Base-by-base conservation (phyloP, 495 filamentous ascomycete species). In the Paragyromitra xinjiangensis region DNA sequence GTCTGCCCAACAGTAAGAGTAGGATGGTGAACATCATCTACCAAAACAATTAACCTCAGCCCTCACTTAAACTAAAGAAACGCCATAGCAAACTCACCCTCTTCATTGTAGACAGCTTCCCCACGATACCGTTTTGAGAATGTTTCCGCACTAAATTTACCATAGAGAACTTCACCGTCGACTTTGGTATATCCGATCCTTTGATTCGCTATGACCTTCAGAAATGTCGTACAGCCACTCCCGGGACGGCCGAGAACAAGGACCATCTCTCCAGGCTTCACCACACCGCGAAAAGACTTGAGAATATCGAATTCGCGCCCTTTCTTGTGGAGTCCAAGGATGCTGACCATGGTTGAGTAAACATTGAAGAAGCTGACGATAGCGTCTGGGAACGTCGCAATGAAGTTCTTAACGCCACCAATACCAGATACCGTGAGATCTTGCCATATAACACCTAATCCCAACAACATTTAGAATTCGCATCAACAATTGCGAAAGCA, bases 191-290 rank as follows among this genome's bases (percentile, higher is more conserved):
- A 97, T 48, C 94, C 94, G 78, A 87, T 88, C 6, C 92, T 87
- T 80, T 94, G 91, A 77, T 97, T 96, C 16, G 91, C 88, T 74
- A 98, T 92, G 26, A 90, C 88, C 82, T 95, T 96, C 24, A 97
- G 85, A 78, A 97, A 95, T 0, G 93, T 93, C 0, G 94, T 94
- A 82, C 94, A 97, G 44, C 94, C 94, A 8, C 90, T 91, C 0
- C 94, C 94, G 0, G 94, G 94, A 66, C 92, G 88, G 11, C 94
- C 94, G 22, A 98, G 86, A 9, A 98, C 94, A 22, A 98, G 85
- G 1, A 96, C 87, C 94, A 97, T 97, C 83, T 98, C 94, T 16
- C 94, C 94, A 0, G 92, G 90, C 75, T 90, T 90, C 42, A 88
- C 84, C 64, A 88, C 83, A 56, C 87, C 87, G 71, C 78, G 83